Base-by-base conservation (phyloP, 148 eudicot genomes). In the Gaultheria prostrata region DNA sequence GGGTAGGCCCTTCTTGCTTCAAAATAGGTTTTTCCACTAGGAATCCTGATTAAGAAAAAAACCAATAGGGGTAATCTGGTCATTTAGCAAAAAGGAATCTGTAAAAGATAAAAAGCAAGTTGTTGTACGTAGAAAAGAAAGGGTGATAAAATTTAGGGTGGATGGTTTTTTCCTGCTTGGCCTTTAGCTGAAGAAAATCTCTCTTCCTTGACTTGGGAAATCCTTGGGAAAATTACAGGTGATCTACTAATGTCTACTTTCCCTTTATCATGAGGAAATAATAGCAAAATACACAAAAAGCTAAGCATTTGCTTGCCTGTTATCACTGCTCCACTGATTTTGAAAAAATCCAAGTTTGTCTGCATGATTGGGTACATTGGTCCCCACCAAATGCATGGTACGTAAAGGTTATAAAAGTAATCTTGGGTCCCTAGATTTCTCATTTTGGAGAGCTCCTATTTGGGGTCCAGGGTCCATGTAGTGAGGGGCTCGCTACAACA, bases 81-180 rank as follows among this genome's bases (percentile, higher is more conserved):
- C 83, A 81, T 69, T 30, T 81, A 24, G 15, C 24, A 79, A 17
- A 20, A 80, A 63, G 48, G 83, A 80, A 80, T 80, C 83, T 80
- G 76, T 56, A 48, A 80, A 67, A 57, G 43, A 39, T 39, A 30
- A 65, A 80, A 80, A 80, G 75, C 57, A 80, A 61, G 20, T 12
- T 46, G 24, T 35, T 5, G 3, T n/a, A n/a, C n/a, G n/a, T 15
- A 30, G 35, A 14, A 70, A 24, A 1, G 53, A 26, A 50, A 69
- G 46, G 5, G 73, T 12, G 71, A 11, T 48, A 24, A 59, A 20
- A 10, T 11, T 18, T 3, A 6, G 21, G 12, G 49, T 12, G 71
- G 77, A 11, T 81, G 77, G 46, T 32, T 48, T 81, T 70, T 69
- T 69, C 46, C 49, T 69, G 77, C 28, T 81, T 81, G 83, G 76